A percentile compares a stretch with the other conserved stretches of the same genome.
phyloP scores from a whole-genome alignment of 768 basidiomycete species.

The Pleurotus platypus region DNA sequence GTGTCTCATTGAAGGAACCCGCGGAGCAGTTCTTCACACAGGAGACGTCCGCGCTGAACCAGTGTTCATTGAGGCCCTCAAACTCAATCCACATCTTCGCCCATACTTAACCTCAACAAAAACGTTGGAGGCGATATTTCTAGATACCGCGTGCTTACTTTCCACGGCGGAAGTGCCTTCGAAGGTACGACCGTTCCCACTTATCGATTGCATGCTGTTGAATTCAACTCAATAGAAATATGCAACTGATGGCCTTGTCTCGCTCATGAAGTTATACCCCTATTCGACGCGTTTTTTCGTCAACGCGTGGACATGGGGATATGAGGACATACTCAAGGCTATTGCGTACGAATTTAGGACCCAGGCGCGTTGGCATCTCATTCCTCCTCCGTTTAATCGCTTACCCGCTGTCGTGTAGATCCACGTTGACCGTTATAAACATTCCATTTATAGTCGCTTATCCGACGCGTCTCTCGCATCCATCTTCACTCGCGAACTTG shows the following conservation, averaged over 20 bases:
- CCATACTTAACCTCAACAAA: constrained; percentile 47
- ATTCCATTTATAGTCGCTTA: constrained; percentile 53
- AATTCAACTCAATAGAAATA: constrained; percentile 40
- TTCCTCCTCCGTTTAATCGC: too few relatives aligned
- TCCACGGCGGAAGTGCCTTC: constrained; percentile 48
- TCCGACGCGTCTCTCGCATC: constrained; percentile 59
- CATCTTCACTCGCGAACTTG: constrained; percentile 58
- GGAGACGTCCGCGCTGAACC: constrained; percentile 92
- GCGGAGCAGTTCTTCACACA: constrained; percentile 80
- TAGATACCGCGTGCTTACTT: constrained; percentile 76
- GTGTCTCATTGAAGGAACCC: constrained; percentile 76
- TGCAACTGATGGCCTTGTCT: constrained; percentile 63
- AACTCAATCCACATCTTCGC: constrained; percentile 67
- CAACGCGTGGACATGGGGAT: constrained; percentile 95
- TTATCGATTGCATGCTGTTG: neutral
- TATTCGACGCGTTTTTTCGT: constrained; percentile 75
- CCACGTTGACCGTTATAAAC: constrained; percentile 89
- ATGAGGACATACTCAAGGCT: constrained; percentile 85
- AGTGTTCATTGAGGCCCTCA: constrained; percentile 67
- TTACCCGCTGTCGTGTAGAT: constrained; percentile 42
- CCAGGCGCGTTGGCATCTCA: constrained; percentile 35
- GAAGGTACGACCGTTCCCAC: constrained; percentile 39
- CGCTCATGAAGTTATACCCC: constrained; percentile 69
- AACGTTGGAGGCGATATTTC: constrained; percentile 72
- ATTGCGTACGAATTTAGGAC: constrained; percentile 64